Evolutionary conservation across 805 yeast species (phyloP).

Genomic region (Metschnikowia picachoensis): DNA sequence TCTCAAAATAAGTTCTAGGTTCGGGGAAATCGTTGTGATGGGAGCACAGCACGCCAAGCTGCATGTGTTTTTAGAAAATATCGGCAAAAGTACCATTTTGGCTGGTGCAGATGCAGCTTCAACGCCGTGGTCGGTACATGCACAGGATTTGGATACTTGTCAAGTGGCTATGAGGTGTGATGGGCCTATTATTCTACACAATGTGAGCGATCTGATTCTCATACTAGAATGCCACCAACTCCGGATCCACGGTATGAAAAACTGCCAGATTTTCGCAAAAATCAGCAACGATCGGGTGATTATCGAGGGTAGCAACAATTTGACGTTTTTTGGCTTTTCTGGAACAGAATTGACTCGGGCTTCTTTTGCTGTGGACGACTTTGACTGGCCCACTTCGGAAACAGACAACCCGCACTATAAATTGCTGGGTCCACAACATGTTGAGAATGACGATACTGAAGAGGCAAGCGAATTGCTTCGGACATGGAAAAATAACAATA

Average conservation of each 20-base stretch:
- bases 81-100: slow-evolving; percentile 1
- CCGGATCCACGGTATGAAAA: slow-evolving; percentile 14
- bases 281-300: slow-evolving; percentile 24
- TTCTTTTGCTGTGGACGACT: slow-evolving; percentile 12
- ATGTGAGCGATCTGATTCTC: slow-evolving; percentile 9
- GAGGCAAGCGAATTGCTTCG: neutral
- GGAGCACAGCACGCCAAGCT: slow-evolving; percentile 11
- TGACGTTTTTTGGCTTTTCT: slow-evolving; percentile 6
- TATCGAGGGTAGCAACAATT: slow-evolving; percentile 26
- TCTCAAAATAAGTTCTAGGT: slow-evolving; percentile 1
- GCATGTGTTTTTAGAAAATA: slow-evolving; percentile 13
- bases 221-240: slow-evolving; percentile 17
- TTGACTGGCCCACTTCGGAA: slow-evolving; percentile 15
- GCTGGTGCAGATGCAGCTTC: slow-evolving; percentile 3
- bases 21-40: neutral
- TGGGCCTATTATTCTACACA: slow-evolving; percentile 31
- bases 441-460: neutral
- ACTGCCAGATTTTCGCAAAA: slow-evolving; percentile 16
- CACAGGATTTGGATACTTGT: slow-evolving; percentile 17
- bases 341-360: neutral
- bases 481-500: neutral
- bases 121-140: slow-evolving; percentile 22
- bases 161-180: slow-evolving; percentile 18
- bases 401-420: slow-evolving; percentile 5
- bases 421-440: neutral